These are phyloP conservation scores for Barnettozyma botsteinii DNA, from an alignment of 805 yeast species.

Conservation along the genomic window DNA sequence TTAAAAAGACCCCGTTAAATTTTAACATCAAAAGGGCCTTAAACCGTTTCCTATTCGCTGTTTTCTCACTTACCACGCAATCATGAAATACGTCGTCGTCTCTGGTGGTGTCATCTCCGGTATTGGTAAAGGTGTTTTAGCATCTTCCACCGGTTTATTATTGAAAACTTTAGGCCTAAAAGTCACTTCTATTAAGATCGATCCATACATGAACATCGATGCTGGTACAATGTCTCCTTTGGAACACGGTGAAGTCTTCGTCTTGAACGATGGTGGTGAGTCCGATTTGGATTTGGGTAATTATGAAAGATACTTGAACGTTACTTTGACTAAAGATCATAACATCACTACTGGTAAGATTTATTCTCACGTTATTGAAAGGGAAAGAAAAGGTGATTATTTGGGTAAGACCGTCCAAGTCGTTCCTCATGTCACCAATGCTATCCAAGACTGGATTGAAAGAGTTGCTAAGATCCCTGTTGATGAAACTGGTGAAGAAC, in stretches of 20 bases:
- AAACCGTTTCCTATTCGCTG: background rate
- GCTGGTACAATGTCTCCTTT: constrained; percentile 99
- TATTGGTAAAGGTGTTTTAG: constrained; percentile 97
- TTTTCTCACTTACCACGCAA: background rate
- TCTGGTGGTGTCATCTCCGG: constrained; percentile 99
- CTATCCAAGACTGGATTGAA: constrained; percentile 98
- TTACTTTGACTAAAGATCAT: constrained; percentile 89
- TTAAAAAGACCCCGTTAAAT: constrained; percentile 4
- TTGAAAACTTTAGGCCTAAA: constrained; percentile 90
- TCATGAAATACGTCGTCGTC: constrained; percentile 98
- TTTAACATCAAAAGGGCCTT: background rate
- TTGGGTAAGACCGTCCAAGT: constrained; percentile 99
- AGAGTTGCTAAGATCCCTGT: constrained; percentile 88
- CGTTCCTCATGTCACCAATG: constrained; percentile 96
- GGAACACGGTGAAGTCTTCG: constrained; percentile 99
- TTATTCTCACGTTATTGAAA: constrained; percentile 88
- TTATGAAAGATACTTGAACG: constrained; percentile 93
- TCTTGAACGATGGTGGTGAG: constrained; percentile 97
- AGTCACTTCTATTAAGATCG: constrained; percentile 96
- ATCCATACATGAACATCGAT: constrained; percentile 98
- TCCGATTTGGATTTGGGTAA: constrained; percentile 97
- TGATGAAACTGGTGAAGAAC: constrained; percentile 79
- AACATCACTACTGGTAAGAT: constrained; percentile 98
- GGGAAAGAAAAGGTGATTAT: constrained; percentile 94
- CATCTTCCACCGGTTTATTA: constrained; percentile 93